Evolutionary conservation across 192 early-diverging fungal species (phyloP), one percentile per base, ranked within the genome.

Genomic region (Coemansia sp.): DNA sequence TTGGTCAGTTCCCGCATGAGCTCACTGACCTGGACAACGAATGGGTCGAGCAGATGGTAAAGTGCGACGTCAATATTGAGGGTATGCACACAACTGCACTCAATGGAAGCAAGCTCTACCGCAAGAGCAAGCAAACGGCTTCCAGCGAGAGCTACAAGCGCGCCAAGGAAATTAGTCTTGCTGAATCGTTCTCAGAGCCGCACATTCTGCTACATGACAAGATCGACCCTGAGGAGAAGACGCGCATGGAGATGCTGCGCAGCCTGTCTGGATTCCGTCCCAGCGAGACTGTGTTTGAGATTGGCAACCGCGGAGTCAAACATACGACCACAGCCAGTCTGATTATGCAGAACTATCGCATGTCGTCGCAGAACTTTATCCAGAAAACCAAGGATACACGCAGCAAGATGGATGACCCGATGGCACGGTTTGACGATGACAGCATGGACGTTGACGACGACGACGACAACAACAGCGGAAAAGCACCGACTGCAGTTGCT

Each of bases 251-350:
- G 27, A 82, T 96, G 78, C 83, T 96, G 48, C 81, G 73, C 18
- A 80, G 82, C 50, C 83, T 95, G 47, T 83, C 89, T 9, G 84
- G 82, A 12, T 97, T 97, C 78, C 71, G 93, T 15, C 94, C 94
- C 9, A 61, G 74, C 23, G 92, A 98, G 80, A 96, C 96, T 5
- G 88, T 99, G 25, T 99, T 99, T 67, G 96, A 99, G 64, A 82
- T 93, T 33, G 92, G 93, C 22, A 88, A 83, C 49, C 84, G 91
- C 55, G 96, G 96, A 25, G 67, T 73, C 53, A 94, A 88, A 66
- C 81, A 91, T 27, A 53, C 87, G 9, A 86, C 88, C 3, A 81
- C 84, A 0, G 83, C 86, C 19, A 83, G 85, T 2, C 60, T 80
- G 24, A 64, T 89, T 17, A 93, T 95, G 88, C 80, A 81, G 42